These are phyloP conservation scores for Francoa sonchifolia DNA, from an alignment of 441 rosid species.

Conservation along the genomic window DNA sequence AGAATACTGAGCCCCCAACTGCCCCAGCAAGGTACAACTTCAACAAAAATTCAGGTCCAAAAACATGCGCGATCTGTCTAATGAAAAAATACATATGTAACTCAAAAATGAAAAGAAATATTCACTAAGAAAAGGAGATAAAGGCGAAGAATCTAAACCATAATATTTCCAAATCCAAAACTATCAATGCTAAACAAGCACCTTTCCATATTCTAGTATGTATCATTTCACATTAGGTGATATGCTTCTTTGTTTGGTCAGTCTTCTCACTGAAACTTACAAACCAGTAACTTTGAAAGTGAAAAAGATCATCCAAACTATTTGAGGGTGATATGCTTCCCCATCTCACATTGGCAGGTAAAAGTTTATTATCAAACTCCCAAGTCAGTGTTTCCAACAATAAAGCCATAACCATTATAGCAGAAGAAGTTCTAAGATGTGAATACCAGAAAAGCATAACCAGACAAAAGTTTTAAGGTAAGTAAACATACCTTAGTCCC, in stretches of 20 bases:
- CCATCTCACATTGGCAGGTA: not conserved
- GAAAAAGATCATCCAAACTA: too few species aligned
- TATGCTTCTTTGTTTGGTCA: too few species aligned
- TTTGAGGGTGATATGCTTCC: too few species aligned
- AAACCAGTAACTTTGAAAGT: too few species aligned
- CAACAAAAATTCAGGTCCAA: slow-evolving; percentile 62
- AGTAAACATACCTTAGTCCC: slow-evolving; percentile 49
- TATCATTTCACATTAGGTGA: too few species aligned
- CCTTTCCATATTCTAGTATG: too few species aligned
- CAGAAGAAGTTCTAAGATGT: slow-evolving; percentile 4
- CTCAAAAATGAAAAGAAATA: too few species aligned
- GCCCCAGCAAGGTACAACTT: slow-evolving; percentile 82
- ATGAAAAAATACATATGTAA: slow-evolving; percentile 1
- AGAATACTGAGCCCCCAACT: slow-evolving; percentile 74
- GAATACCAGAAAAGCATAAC: slow-evolving; percentile 4
- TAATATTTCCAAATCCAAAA: too few species aligned
- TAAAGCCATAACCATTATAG: slow-evolving; percentile 7
- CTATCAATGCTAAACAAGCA: too few species aligned
- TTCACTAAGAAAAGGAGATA: too few species aligned
- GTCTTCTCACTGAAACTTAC: too few species aligned
- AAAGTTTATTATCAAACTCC: not conserved
- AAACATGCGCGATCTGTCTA: slow-evolving; percentile 51
- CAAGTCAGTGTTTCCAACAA: not conserved
- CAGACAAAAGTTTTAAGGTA: slow-evolving; percentile 14
- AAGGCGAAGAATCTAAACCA: too few species aligned